A percentile compares a stretch with the other conserved stretches of the same genome.
phyloP scores from a whole-genome alignment of 108 stramenopile species.

The Skeletonema tropicum region DNA sequence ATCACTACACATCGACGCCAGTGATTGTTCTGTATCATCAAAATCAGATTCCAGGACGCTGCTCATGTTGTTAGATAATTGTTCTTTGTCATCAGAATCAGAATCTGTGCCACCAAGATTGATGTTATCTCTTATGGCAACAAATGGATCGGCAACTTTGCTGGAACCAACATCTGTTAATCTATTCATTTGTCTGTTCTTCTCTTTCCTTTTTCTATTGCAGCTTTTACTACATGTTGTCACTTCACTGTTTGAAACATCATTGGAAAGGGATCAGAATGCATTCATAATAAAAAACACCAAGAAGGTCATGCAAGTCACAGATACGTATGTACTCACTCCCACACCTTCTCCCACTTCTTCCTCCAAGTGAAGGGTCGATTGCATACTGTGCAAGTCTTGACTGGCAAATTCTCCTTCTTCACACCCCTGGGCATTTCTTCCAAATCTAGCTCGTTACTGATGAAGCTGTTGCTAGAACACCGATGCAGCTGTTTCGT shows the following conservation, averaged over 20 bases:
- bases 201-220: constrained; percentile 56
- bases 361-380: constrained; percentile 76
- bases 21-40: background rate
- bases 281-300: background rate
- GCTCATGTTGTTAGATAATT: background rate
- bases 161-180: background rate
- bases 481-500: background rate
- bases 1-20: background rate
- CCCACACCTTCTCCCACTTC: constrained; percentile 90
- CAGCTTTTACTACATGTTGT: constrained; percentile 77
- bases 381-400: constrained; percentile 54
- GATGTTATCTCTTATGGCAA: background rate
- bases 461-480: background rate
- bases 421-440: constrained; percentile 42
- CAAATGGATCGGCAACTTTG: background rate
- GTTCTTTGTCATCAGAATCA: background rate
- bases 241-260: constrained; percentile 47
- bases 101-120: background rate
- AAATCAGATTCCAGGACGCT: background rate
- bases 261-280: background rate
- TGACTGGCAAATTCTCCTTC: constrained; percentile 58
- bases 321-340: constrained; percentile 1
- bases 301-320: background rate
- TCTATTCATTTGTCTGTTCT: constrained; percentile 2
- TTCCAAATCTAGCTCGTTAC: background rate